Base-by-base conservation (phyloP, 1,284 basidiomycete species). In the Naganishia sp. region DNA sequence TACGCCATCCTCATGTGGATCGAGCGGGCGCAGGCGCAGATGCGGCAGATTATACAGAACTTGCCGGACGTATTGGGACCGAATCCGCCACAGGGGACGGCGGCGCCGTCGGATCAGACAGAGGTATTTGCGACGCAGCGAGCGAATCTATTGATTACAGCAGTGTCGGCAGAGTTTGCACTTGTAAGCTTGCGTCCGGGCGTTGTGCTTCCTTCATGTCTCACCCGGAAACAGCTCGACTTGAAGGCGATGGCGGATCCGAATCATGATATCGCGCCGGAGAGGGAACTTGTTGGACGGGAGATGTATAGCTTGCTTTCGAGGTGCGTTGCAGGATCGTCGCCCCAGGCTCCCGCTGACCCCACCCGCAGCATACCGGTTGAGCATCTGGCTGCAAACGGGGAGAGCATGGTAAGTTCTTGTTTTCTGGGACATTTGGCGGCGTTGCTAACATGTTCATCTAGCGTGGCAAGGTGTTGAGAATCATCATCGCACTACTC, bases 331-430 rank as follows among this genome's bases (percentile, higher is more conserved):
- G n/a, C 47, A 11, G 17, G 25, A 10, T 54, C 57, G 42, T 21
- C 39, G 18, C 17, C 35, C 46, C 6, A 17, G 41, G 17, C 15
- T 42, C 15, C 18, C 21, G 41, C n/a, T 53, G 21, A 17, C 17
- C 25, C 6, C 32, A 5, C 32, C 13, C 25, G n/a, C 56, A 76
- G 74, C 47, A 79, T 79, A 32, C 77, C 78, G 3, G 72, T 79
- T 47, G 79, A 79, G 50, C 77, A 79, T 53, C 68, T 79, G n/a
- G 77, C 78, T 10, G 74, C 75, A 5, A 80, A 80, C 67, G 79
- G 79, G 49, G 78, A 80, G 67, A 75, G 73, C 3, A 77, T 78
- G n/a, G 68, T 69, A 42, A 28, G 65, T 69, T 21, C 17, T 17
- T 10, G 7, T 18, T 21, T 25, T 42, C 23, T 23, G 6, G 21